Conservation (phyloP, 495 filamentous ascomycete genomes). For the Letharia lupina region DNA sequence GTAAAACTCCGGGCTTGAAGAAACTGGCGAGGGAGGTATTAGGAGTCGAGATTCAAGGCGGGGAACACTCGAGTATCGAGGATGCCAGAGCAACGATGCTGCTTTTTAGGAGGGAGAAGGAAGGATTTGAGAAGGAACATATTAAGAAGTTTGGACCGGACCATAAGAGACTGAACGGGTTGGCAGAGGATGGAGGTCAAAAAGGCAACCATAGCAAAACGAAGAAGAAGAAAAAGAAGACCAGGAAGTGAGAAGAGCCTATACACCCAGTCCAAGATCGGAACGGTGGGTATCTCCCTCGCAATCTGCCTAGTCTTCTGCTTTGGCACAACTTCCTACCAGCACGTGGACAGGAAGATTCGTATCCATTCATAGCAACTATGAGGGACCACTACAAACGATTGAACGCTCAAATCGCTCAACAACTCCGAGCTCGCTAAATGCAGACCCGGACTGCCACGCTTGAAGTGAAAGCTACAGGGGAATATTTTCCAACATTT, state of each 20-base stretch:
- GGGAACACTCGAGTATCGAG: conserved; percentile 68
- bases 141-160: conserved; percentile 51
- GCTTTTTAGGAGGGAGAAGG: conserved; percentile 71
- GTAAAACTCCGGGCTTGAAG: conserved; percentile 69
- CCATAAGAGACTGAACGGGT: conserved; percentile 34
- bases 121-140: conserved; percentile 73
- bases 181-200: conserved; percentile 33
- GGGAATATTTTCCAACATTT: conserved; percentile 59
- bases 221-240: conserved; percentile 40
- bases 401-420: conserved; percentile 11
- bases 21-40: conserved; percentile 68
- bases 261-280: neutral
- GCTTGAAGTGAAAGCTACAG: conserved; percentile 30
- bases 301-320: neutral
- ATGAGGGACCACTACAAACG: neutral
- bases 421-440: conserved; percentile 13
- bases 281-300: neutral
- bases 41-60: conserved; percentile 74
- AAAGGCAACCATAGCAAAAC: conserved; percentile 35
- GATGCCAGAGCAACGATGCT: conserved; percentile 87
- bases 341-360: neutral
- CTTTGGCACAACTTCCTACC: neutral
- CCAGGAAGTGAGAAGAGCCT: conserved; percentile 20
- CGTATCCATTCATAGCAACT: neutral
- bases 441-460: conserved; percentile 2